These are phyloP conservation scores for Boletus bicolor DNA, from an alignment of 768 basidiomycete genomes.

Conservation along the genomic window DNA sequence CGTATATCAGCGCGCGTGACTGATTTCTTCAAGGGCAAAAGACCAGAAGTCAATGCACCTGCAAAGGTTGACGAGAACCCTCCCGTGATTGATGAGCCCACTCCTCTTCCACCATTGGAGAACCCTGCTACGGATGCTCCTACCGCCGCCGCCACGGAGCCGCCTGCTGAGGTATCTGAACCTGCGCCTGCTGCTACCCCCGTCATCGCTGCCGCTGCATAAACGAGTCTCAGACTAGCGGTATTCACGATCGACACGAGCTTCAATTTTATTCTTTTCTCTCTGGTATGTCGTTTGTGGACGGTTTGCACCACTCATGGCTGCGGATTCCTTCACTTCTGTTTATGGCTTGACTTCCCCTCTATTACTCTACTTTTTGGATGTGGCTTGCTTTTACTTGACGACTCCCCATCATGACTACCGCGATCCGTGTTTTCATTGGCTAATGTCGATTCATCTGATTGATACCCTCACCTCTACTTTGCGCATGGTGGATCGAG, in stretches of 20 bases:
- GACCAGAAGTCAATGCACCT: slow-evolving; percentile 59
- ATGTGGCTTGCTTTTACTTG: slow-evolving; percentile 57
- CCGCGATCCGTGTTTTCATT: slow-evolving; percentile 55
- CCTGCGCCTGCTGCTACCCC: slow-evolving; percentile 52
- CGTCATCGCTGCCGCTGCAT: slow-evolving; percentile 79
- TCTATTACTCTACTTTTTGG: slow-evolving; percentile 49
- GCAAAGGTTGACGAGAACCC: slow-evolving; percentile 88
- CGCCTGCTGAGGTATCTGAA: slow-evolving; percentile 34
- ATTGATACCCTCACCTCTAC: slow-evolving; percentile 45
- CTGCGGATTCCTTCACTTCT: slow-evolving; percentile 35
- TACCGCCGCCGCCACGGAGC: slow-evolving; percentile 34
- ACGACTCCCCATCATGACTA: slow-evolving; percentile 63
- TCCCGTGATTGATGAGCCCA: slow-evolving; percentile 82
- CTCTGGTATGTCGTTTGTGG: slow-evolving; percentile 38
- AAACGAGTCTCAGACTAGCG: slow-evolving; percentile 32
- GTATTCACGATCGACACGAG: slow-evolving; percentile 46
- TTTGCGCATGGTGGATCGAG: slow-evolving; percentile 31
- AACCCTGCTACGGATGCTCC: slow-evolving; percentile 59
- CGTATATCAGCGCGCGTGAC: slow-evolving; percentile 82
- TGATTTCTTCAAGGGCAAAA: slow-evolving; percentile 78
- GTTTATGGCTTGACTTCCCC: slow-evolving; percentile 33
- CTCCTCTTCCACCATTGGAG: slow-evolving; percentile 81
- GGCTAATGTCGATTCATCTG: slow-evolving; percentile 69
- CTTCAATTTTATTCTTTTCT: slow-evolving; percentile 30
- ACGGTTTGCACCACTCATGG: slow-evolving; percentile 35